Evolutionary conservation across 78 protist genomes (phyloP), one percentile per base, ranked within the genome.

Genomic region (Dictyostelium intermedium): DNA sequence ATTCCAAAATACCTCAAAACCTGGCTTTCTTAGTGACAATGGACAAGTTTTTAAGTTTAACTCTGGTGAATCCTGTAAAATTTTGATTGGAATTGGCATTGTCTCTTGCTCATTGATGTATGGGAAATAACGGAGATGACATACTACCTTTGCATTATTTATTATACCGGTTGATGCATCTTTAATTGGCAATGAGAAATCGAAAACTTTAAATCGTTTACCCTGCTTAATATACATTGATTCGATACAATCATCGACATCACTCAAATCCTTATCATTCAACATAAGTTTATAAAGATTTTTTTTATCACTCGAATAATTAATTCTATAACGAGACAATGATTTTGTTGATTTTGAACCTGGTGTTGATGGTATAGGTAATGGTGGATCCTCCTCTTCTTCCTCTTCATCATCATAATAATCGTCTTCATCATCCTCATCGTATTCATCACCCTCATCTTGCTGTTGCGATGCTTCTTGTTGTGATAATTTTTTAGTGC

Each of bases 1-100:
- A 82, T 92, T 92, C 96, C 96, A 92, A 32, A 83, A 92, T 34
- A 92, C 86, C 56, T 83, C 84, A 18, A 92, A 56, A 27, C 96
- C 96, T 34, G 96, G 96, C 25, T 84, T 92, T 61, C 96, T 43
- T 1, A 92, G 72, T 14, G 84, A 39, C 9, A 92, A 30, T 27
- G 96, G 96, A 16, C 78, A 70, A 11, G 25, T 32, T 13, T 79
- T 30, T 3, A 43, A 20, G 18, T 63, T 61, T 4, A 79, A 34
- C 4, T 43, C 34, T 30, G 72, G 63, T 2, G 61, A 30, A 35
- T 84, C 91, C 5, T 39, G n/a, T 1, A 50, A 30, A 5, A 85
- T 25, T 14, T 61, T 41, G 41, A n/a, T 76, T 23, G 96, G 91
- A 16, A 92, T 70, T 16, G 96, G 91, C 30, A 92, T 73, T n/a